Conservation (phyloP, 1,284 basidiomycete genomes). For the Flammula alnicola region DNA sequence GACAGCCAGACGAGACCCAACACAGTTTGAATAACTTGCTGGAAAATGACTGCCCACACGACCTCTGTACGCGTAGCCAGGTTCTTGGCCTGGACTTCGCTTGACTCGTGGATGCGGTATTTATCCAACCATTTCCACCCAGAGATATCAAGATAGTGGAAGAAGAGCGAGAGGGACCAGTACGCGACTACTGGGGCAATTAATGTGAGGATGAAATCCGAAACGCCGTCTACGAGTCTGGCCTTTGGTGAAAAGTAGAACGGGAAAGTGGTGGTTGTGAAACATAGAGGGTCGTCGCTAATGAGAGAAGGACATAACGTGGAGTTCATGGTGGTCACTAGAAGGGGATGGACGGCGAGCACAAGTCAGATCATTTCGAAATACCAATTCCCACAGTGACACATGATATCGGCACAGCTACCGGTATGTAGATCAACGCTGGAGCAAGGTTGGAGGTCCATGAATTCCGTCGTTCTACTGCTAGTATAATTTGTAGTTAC, state of each 20-base stretch:
- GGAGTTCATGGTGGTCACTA: conserved; percentile 32
- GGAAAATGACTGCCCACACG: conserved; percentile 78
- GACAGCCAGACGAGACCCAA: conserved; percentile 78
- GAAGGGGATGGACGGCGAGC: conserved; percentile 1
- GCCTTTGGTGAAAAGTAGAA: conserved; percentile 67
- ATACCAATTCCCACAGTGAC: conserved; percentile 10
- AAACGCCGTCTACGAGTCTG: conserved; percentile 61
- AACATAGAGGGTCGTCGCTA: conserved; percentile 34
- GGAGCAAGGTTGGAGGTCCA: too few species aligned
- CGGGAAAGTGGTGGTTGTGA: conserved; percentile 38
- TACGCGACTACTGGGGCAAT: conserved; percentile 84
- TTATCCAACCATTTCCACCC: conserved; percentile 82
- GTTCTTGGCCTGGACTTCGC: conserved; percentile 81
- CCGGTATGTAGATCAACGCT: too few species aligned
- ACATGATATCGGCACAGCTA: too few species aligned
- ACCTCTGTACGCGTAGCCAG: conserved; percentile 76
- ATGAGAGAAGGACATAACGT: conserved; percentile 28
- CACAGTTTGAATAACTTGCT: conserved; percentile 86
- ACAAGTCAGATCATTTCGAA: conserved; percentile 12
- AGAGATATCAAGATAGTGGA: conserved; percentile 81
- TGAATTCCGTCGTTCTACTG: too few species aligned
- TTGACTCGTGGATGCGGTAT: conserved; percentile 88
- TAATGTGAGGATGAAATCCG: conserved; percentile 80
- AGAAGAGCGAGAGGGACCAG: conserved; percentile 84
- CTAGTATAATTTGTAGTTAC: too few species aligned